These are phyloP conservation scores for Pyricularia sp. DNA, from an alignment of 2,329 filamentous ascomycete species.

Conservation along the genomic window DNA sequence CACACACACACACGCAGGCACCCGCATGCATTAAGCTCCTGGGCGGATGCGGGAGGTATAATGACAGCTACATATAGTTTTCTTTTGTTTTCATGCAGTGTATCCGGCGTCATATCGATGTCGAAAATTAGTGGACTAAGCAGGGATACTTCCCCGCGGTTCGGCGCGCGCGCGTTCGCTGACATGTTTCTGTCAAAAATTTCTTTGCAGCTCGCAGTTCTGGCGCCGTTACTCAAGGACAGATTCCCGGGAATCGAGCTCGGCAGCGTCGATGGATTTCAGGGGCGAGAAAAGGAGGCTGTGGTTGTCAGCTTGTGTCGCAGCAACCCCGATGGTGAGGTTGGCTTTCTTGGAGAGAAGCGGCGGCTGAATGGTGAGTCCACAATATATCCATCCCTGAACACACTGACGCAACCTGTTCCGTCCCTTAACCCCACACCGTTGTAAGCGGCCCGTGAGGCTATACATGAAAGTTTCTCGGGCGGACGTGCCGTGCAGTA, in stretches of 20 bases:
- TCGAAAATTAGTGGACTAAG: not conserved
- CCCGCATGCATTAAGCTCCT: not conserved
- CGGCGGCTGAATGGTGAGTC: constrained; percentile 69
- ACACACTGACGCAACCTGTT: not conserved
- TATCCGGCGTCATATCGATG: not conserved
- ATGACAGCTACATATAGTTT: not conserved
- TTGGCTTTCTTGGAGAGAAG: constrained; percentile 88
- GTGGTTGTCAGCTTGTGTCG: constrained; percentile 88
- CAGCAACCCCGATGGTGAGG: constrained; percentile 75
- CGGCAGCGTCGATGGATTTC: constrained; percentile 91
- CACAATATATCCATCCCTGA: not conserved
- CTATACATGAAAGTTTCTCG: not conserved
- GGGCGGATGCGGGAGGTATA: not conserved
- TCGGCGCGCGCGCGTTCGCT: not conserved
- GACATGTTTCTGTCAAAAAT: not conserved
- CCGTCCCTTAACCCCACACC: not conserved
- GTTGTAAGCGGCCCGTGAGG: not conserved
- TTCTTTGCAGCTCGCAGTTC: constrained; percentile 49
- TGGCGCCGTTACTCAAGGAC: constrained; percentile 67
- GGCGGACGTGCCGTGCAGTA: not conserved
- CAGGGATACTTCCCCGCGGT: not conserved
- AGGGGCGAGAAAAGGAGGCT: constrained; percentile 93
- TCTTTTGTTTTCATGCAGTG: not conserved
- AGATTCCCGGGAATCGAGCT: constrained; percentile 75
- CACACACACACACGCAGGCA: not conserved